Evolutionary conservation across 345 rosid species (phyloP).

Genomic region (Linum tenue): DNA sequence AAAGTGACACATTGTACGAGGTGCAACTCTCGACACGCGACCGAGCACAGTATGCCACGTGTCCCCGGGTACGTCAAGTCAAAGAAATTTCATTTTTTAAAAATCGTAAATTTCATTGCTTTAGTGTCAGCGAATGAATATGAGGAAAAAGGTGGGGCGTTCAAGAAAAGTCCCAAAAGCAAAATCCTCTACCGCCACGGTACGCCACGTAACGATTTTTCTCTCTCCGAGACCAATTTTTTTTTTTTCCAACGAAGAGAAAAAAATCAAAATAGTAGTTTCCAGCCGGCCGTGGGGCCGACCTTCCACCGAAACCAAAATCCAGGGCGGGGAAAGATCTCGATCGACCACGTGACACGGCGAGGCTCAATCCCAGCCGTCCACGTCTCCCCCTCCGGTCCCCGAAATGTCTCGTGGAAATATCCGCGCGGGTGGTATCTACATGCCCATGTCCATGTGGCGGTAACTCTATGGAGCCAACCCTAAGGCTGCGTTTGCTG

Average conservation of each 20-base stretch:
- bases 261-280: background rate
- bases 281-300: slow-evolving; percentile 13
- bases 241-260: background rate
- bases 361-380: slow-evolving; percentile 8
- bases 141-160: slow-evolving; percentile 5
- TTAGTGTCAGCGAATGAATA: no score
- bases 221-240: background rate
- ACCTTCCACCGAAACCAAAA: slow-evolving; percentile 8
- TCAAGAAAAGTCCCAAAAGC: background rate
- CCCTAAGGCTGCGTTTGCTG: slow-evolving; percentile 18
- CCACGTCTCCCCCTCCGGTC: slow-evolving; percentile 12
- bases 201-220: slow-evolving; percentile 29
- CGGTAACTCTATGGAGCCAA: slow-evolving; percentile 12
- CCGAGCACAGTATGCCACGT: slow-evolving; percentile 11
- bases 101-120: background rate
- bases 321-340: slow-evolving; percentile 5
- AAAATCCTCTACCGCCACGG: slow-evolving; percentile 4
- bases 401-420: background rate
- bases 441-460: slow-evolving; percentile 40
- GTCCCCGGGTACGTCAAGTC: slow-evolving; percentile 7
- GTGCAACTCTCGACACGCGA: slow-evolving; percentile 13
- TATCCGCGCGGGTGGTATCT: slow-evolving; percentile 11
- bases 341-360: slow-evolving; percentile 27
- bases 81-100: slow-evolving; percentile 15
- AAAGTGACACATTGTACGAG: slow-evolving; percentile 2